phyloP scores from a whole-genome alignment of 1,139 yeast genomes.

The Oligophagozyma castellii region DNA sequence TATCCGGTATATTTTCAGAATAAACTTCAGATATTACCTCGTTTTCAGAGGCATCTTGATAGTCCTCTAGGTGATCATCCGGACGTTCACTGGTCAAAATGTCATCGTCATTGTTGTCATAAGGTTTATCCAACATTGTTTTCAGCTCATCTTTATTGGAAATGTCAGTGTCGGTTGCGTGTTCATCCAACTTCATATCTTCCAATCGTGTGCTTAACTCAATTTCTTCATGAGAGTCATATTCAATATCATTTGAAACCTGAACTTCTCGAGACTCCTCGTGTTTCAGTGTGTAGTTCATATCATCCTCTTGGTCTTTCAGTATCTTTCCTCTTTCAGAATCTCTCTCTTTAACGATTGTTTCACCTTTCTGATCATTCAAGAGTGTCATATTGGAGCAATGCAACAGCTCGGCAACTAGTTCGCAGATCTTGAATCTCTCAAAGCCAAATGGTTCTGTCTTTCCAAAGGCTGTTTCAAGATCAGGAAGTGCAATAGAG shows the following conservation, averaged over 20 bases:
- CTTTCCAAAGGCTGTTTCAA: slow-evolving; percentile 59
- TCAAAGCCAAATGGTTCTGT: slow-evolving; percentile 93
- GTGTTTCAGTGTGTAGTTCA: slow-evolving; percentile 1
- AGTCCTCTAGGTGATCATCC: slow-evolving; percentile 4
- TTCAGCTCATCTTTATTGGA: slow-evolving; percentile 1
- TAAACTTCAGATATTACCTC: slow-evolving; percentile 10
- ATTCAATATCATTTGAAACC: slow-evolving; percentile 1
- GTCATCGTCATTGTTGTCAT: slow-evolving; percentile 6
- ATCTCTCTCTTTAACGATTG: slow-evolving; percentile 67
- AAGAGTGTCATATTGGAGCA: slow-evolving; percentile 92
- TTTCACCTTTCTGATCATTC: slow-evolving; percentile 73
- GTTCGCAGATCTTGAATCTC: slow-evolving; percentile 87
- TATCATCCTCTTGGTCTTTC: background rate
- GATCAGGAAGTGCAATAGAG: slow-evolving; percentile 24
- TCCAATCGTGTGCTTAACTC: slow-evolving; percentile 3
- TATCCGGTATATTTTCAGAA: slow-evolving; percentile 16
- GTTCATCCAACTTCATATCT: slow-evolving; percentile 3
- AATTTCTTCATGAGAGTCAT: slow-evolving; percentile 3
- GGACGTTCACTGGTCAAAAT: slow-evolving; percentile 5
- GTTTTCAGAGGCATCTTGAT: slow-evolving; percentile 6
- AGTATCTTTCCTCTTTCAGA: slow-evolving; percentile 33
- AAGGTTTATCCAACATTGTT: slow-evolving; percentile 1
- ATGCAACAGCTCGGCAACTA: slow-evolving; percentile 86
- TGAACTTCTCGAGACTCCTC: slow-evolving; percentile 3
- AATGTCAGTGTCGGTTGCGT: slow-evolving; percentile 8